These are phyloP conservation scores for maize (Zea mays) DNA, from an alignment of 176 grass and related monocot genomes.

Conservation along the genomic window DNA sequence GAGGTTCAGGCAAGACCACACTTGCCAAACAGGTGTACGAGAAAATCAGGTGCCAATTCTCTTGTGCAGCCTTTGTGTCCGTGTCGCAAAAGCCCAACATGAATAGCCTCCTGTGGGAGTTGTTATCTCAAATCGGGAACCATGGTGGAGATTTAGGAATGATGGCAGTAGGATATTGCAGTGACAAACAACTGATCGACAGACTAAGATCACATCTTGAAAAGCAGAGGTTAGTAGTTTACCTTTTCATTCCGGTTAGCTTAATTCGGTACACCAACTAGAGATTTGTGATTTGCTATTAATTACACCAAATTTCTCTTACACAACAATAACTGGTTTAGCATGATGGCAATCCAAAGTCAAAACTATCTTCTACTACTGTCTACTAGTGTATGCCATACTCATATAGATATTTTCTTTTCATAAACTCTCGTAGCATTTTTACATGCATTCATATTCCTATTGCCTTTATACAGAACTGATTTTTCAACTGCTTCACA, in stretches of 20 bases:
- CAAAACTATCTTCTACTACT: background rate
- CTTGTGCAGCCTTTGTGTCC: background rate
- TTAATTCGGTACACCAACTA: background rate
- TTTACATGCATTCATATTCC: background rate
- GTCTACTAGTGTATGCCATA: background rate
- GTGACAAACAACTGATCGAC: background rate
- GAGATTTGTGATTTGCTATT: background rate
- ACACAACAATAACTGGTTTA: background rate
- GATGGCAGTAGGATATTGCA: background rate
- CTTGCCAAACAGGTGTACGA: background rate
- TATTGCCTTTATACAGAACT: no score
- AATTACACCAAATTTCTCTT: background rate
- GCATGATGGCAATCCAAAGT: background rate
- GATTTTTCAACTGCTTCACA: no score
- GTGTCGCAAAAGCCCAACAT: slow-evolving; percentile 13
- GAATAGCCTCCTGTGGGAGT: background rate
- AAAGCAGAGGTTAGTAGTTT: background rate
- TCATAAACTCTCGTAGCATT: background rate
- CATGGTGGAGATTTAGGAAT: background rate
- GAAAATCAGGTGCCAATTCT: background rate
- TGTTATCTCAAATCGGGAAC: background rate
- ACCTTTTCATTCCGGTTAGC: background rate
- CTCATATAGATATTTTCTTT: background rate
- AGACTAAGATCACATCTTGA: background rate
- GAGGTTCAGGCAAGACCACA: slow-evolving; percentile 17